phyloP scores from a whole-genome alignment of 2,329 filamentous ascomycete genomes.

The Pseudomassariella vexata region DNA sequence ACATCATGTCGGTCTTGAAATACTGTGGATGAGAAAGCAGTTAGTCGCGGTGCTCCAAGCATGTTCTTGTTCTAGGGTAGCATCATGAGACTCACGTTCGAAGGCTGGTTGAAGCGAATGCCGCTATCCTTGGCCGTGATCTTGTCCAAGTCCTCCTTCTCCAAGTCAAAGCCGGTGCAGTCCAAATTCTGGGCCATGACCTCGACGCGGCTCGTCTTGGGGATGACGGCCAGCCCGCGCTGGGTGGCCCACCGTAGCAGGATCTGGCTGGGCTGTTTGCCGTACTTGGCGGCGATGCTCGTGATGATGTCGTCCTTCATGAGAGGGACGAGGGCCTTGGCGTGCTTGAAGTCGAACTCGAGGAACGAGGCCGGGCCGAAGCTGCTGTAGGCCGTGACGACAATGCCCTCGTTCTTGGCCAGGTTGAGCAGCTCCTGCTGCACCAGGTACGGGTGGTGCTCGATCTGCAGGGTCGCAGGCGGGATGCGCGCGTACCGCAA shows the following conservation, averaged over 20 bases:
- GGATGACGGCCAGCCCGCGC: conserved; percentile 73
- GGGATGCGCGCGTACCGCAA: conserved; percentile 70
- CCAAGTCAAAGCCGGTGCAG: conserved; percentile 60
- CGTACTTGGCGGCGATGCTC: conserved; percentile 60
- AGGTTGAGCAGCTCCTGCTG: conserved; percentile 67
- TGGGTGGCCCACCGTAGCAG: conserved; percentile 85
- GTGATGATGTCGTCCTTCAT: conserved; percentile 65
- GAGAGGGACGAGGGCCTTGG: conserved; percentile 59
- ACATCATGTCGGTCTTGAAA: conserved; percentile 50
- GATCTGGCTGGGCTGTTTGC: conserved; percentile 72
- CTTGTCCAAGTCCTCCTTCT: conserved; percentile 57
- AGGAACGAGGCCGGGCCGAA: conserved; percentile 77
- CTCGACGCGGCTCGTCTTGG: conserved; percentile 58
- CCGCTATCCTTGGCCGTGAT: conserved; percentile 61
- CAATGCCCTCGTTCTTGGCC: conserved; percentile 63
- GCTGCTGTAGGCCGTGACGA: conserved; percentile 76
- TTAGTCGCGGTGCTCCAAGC: too few relatives aligned
- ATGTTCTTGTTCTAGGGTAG: too few relatives aligned
- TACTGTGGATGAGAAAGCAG: conserved; percentile 34
- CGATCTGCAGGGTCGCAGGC: conserved; percentile 77
- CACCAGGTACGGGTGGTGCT: conserved; percentile 85
- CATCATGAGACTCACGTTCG: conserved; percentile 50
- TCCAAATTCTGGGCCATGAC: conserved; percentile 62
- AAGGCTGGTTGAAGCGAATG: conserved; percentile 73
- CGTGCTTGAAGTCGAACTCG: conserved; percentile 68